These are phyloP conservation scores for Trametes maxima DNA, from an alignment of 768 basidiomycete genomes.

Conservation along the genomic window DNA sequence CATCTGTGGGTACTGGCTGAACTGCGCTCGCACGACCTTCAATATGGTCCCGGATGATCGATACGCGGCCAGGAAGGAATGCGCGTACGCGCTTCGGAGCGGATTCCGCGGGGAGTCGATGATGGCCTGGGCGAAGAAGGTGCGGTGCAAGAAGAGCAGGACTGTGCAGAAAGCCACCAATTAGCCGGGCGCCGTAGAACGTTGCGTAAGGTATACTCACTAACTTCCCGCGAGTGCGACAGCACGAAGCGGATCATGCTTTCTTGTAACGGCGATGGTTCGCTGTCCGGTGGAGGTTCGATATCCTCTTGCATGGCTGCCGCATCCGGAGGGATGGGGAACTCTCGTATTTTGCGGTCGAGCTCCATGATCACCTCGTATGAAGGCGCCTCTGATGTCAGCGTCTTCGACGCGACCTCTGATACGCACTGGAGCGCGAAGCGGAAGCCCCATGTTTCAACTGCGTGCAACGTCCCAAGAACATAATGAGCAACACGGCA, in stretches of 20 bases:
- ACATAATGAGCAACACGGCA: not conserved
- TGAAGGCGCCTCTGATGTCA: constrained; percentile 64
- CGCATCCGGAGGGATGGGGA: constrained; percentile 51
- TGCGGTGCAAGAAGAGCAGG: constrained; percentile 66
- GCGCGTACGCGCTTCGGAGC: constrained; percentile 67
- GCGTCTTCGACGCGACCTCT: constrained; percentile 60
- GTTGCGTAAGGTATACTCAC: constrained; percentile 42
- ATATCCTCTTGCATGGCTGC: constrained; percentile 39
- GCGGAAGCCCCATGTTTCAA: constrained; percentile 60
- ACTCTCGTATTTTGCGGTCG: constrained; percentile 71
- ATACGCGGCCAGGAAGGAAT: constrained; percentile 72
- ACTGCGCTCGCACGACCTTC: constrained; percentile 49
- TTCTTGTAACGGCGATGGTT: constrained; percentile 27
- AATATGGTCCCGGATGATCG: constrained; percentile 68
- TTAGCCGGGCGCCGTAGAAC: constrained; percentile 29
- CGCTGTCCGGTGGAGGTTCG: constrained; percentile 24
- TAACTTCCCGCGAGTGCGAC: constrained; percentile 50
- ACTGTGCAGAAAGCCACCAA: constrained; percentile 38
- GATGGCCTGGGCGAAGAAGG: constrained; percentile 74
- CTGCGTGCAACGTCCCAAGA: constrained; percentile 36
- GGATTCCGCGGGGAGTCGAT: constrained; percentile 69
- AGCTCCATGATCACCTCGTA: constrained; percentile 69
- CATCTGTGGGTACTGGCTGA: constrained; percentile 56
- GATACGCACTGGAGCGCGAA: constrained; percentile 70
- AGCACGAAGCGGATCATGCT: constrained; percentile 45